phyloP scores from a whole-genome alignment of 2,329 filamentous ascomycete species.

The Hypoxylon sp. region DNA sequence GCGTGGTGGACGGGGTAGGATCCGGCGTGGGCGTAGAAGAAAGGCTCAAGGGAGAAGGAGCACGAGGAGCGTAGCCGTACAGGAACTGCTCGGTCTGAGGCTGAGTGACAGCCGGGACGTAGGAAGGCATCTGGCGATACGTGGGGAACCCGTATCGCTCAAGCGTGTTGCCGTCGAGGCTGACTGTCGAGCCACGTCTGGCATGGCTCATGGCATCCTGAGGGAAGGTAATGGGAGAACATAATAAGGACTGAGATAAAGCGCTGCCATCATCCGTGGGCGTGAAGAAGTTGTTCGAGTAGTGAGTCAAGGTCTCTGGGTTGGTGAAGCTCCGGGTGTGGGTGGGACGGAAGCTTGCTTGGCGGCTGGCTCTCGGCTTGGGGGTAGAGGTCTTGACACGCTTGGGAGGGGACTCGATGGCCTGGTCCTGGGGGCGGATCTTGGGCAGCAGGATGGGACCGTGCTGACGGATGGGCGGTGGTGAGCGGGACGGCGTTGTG shows the following conservation, averaged over 20 bases:
- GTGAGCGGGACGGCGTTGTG: conserved; percentile 70
- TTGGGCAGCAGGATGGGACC: conserved; percentile 84
- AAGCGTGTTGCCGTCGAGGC: conserved; percentile 70
- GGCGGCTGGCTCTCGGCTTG: conserved; percentile 44
- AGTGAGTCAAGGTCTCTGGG: conserved; percentile 61
- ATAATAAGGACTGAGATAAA: conserved; percentile 62
- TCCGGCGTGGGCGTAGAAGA: conserved; percentile 54
- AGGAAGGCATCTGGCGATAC: conserved; percentile 76
- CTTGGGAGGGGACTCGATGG: conserved; percentile 66
- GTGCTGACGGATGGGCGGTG: conserved; percentile 78
- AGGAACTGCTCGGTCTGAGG: conserved; percentile 55
- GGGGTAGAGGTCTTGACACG: conserved; percentile 63
- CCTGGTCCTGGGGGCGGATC: conserved; percentile 85
- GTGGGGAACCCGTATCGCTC: conserved; percentile 83
- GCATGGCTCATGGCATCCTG: conserved; percentile 54
- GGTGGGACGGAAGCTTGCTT: conserved; percentile 52
- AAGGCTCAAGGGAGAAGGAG: conserved; percentile 49
- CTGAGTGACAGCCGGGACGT: conserved; percentile 49
- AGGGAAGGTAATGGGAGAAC: conserved; percentile 69
- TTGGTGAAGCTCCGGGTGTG: conserved; percentile 68
- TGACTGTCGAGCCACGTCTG: conserved; percentile 71
- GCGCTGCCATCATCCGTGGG: conserved; percentile 45
- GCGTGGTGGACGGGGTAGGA: conserved; percentile 67
- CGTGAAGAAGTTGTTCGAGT: conserved; percentile 51
- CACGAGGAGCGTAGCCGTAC: conserved; percentile 58